Evolutionary conservation across 352 stramenopile species (phyloP), one percentile per base, ranked within the genome.

Genomic region (Elongisporangium prolatum): DNA sequence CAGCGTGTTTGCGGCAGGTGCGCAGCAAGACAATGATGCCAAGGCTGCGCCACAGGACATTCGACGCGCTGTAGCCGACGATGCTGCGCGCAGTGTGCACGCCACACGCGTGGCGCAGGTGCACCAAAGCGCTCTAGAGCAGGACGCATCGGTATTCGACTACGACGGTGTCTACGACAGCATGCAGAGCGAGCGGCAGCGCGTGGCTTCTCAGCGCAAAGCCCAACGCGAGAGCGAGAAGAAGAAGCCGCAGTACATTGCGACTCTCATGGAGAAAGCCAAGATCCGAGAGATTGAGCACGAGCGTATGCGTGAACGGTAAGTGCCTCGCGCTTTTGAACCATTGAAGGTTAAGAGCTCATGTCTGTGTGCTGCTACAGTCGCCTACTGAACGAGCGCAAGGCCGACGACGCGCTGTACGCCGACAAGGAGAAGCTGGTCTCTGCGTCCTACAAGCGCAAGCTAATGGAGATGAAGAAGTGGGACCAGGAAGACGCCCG

Each of bases 101-200:
- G 59, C 76, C 52, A 69, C 56, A 9, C 68, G 86, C 34, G 75
- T 88, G 18, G 80, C 81, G 25, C 71, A 65, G 22, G 52, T 74
- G 10, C 77, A 80, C 48, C 64, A 77, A 6, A 67, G 88, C 60
- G 84, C 80, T 40, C 65, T 93, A 4, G 79, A 71, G 1, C 69
- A 94, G 58, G 86, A 97, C 62, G 70, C 89, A 21, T 86, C 79
- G 1, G 85, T 96, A 38, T 97, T 95, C 54, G 89, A 97, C 61
- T 97, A 97, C 53, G 90, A 97, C 65, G 77, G 79, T 34, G 83
- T 95, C 17, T 97, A 97, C 72, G 89, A 97, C 62, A 63, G 83
- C 14, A 92, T 97, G 60, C 82, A 89, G 62, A 80, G 54, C 25
- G 54, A 62, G 2, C 60, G 75, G 9, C 59, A 72, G 25, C 67